These are phyloP conservation scores for Aspergillus campestris DNA, from an alignment of 495 filamentous ascomycete genomes.

Conservation along the genomic window DNA sequence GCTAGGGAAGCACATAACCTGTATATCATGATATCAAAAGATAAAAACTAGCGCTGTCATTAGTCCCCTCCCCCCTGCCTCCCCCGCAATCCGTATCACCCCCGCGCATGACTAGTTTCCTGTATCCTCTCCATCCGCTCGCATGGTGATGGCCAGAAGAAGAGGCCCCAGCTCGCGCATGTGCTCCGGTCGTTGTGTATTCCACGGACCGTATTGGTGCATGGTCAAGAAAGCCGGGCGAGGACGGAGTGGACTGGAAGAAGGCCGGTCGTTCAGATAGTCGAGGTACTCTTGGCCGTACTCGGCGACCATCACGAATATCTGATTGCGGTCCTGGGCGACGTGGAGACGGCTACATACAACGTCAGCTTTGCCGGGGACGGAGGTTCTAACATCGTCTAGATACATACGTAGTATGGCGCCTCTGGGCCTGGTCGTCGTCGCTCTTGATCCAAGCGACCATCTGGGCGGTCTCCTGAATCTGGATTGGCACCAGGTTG, in stretches of 20 bases:
- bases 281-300: constrained; percentile 2
- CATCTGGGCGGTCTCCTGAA: constrained; percentile 1
- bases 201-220: constrained; percentile 8
- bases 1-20: too few relatives aligned
- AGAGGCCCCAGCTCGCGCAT: constrained; percentile 2
- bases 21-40: too few relatives aligned
- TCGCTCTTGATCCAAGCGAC: constrained; percentile 1
- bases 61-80: too few relatives aligned
- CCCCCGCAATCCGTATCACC: too few relatives aligned
- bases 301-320: constrained; percentile 2
- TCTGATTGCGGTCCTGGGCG: constrained; percentile 1
- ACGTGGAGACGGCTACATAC: constrained; percentile 1
- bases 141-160: constrained; percentile 4
- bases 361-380: too few relatives aligned
- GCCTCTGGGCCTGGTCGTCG: background rate
- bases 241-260: background rate
- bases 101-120: too few relatives aligned
- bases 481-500: background rate
- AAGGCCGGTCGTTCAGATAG: background rate
- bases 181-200: background rate
- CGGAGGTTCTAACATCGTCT: too few relatives aligned
- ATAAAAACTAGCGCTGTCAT: too few relatives aligned
- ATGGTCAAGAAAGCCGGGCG: constrained; percentile 4
- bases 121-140: background rate
- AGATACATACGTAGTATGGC: too few relatives aligned